phyloP scores from a whole-genome alignment of 176 grass and related monocot genomes.

The Bonia amplexicaulis region DNA sequence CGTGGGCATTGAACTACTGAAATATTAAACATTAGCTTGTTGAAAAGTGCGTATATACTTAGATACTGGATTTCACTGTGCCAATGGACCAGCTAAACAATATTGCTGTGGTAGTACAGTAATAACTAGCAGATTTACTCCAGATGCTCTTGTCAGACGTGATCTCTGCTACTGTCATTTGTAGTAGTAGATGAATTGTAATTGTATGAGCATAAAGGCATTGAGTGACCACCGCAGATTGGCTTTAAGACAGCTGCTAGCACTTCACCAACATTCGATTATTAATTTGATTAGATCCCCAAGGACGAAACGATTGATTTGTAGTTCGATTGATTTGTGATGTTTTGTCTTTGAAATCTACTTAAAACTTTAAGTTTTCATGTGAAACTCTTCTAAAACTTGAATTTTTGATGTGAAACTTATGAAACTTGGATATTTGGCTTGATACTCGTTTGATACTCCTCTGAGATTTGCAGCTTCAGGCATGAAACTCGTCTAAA shows the following conservation, averaged over 20 bases:
- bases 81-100: neutral
- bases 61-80: neutral
- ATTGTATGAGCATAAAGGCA: neutral
- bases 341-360: too few species aligned
- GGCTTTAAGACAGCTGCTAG: neutral
- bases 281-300: too few species aligned
- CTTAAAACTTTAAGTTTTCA: neutral
- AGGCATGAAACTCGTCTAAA: too few species aligned
- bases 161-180: neutral
- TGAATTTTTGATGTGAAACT: too few species aligned
- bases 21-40: constrained; percentile 1
- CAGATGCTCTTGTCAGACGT: neutral
- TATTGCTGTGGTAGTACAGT: neutral
- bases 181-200: neutral
- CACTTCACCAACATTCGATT: too few species aligned
- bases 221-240: neutral
- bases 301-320: neutral
- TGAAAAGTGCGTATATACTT: neutral
- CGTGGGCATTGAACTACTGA: too few species aligned
- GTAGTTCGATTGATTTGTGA: neutral
- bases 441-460: too few species aligned
- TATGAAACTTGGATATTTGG: too few species aligned
- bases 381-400: too few species aligned
- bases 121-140: neutral
- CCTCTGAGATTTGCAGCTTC: too few species aligned